Evolutionary conservation across 352 stramenopile species (phyloP), one percentile per base, ranked within the genome.

Genomic region (Globisporangium polare): DNA sequence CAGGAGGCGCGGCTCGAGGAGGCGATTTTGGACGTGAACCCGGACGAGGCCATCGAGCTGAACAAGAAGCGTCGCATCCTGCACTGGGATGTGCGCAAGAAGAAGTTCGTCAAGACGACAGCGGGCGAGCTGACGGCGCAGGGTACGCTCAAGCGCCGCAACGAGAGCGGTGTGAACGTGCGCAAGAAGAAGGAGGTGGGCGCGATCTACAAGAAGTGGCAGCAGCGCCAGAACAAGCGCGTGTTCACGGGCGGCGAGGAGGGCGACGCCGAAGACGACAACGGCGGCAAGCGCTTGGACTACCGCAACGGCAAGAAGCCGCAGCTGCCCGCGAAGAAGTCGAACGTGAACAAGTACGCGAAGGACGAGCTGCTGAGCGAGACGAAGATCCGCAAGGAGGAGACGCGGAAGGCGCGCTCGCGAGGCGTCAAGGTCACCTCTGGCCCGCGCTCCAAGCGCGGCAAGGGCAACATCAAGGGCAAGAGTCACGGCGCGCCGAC

Each of bases 41-140:
- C 96, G 13, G 97, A 99, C 63, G 97, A 99, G 62, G 96, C 97
- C n/a, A 85, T 97, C 31, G 92, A 98, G 62, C 89, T 99, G 75
- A 97, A 98, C 63, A 98, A 98, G 72, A 98, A 98, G 70, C 90
- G 98, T n/a, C 83, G 95, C 24, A 97, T 99, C 73, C 85, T 99
- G 71, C 91, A 98, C 74, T 99, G 97, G 98, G 98, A 99, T 76
- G 95, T 94, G 49, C 95, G 96, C 57, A 99, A 99, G 77, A 97
- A 97, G 72, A 97, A 97, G 68, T 98, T 96, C 63, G 89, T 98
- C 53, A 96, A 97, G 74, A 96, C 89, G 7, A 97, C 89, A 2
- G 79, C 96, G 31, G 88, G 90, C 37, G 95, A 98, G 65, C 75
- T 98, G 50, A 94, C 83, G 18, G 84, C 77, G 33, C 73, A 83